phyloP scores from a whole-genome alignment of 495 filamentous ascomycete species.

The Parathielavia hyrcaniae region DNA sequence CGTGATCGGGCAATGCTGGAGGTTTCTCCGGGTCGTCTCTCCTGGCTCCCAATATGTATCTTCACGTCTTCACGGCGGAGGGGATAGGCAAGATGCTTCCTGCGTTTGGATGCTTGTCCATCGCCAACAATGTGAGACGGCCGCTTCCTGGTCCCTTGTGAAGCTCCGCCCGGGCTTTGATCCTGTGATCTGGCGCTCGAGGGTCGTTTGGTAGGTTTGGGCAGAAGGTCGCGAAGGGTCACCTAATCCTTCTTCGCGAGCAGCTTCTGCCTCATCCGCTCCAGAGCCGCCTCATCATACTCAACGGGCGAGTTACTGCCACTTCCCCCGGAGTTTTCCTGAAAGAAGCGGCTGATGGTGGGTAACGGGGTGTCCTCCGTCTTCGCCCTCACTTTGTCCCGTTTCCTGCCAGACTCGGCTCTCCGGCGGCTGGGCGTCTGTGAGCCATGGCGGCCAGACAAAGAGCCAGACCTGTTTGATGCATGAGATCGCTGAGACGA shows the following conservation, averaged over 20 bases:
- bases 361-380: constrained; percentile 11
- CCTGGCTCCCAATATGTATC: constrained; percentile 38
- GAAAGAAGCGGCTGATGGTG: constrained; percentile 21
- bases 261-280: constrained; percentile 20
- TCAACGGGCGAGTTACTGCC: not conserved
- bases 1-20: constrained; percentile 13
- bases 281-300: constrained; percentile 17
- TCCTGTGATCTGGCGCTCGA: not conserved
- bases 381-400: not conserved
- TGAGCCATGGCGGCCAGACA: not conserved
- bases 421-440: not conserved
- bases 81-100: not conserved
- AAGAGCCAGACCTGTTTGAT: constrained; percentile 15
- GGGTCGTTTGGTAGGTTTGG: constrained; percentile 1
- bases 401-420: constrained; percentile 8
- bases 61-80: constrained; percentile 22
- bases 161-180: not conserved
- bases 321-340: constrained; percentile 5
- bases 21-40: constrained; percentile 26
- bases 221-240: constrained; percentile 7
- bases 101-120: not conserved
- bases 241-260: constrained; percentile 25
- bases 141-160: constrained; percentile 1
- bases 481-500: constrained; percentile 14
- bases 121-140: constrained; percentile 10